These are phyloP conservation scores for Thermoascus crustaceus DNA, from an alignment of 2,329 filamentous ascomycete genomes.

Conservation along the genomic window DNA sequence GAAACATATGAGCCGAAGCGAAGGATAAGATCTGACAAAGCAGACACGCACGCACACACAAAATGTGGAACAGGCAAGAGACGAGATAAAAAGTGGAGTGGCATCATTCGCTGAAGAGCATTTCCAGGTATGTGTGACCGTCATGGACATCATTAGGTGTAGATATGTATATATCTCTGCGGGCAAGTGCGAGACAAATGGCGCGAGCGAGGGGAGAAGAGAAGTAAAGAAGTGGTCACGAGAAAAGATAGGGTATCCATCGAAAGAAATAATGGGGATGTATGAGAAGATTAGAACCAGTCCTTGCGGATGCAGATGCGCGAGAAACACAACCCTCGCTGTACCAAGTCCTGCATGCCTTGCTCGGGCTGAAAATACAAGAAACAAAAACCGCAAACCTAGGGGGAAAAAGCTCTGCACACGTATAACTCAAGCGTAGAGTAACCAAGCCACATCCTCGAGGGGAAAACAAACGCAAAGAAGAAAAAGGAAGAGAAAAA, in stretches of 20 bases:
- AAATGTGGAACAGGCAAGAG: conserved; percentile 1
- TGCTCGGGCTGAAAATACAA: no score
- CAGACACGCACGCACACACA: conserved; percentile 1
- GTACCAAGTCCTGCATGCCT: no score
- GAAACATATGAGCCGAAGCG: background rate
- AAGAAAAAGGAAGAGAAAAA: no score
- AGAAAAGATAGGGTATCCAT: conserved; percentile 15
- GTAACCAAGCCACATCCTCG: no score
- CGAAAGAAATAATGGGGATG: conserved; percentile 15
- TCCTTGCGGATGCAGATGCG: conserved; percentile 2
- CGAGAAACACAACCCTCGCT: conserved; percentile 4
- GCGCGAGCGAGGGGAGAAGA: conserved; percentile 5
- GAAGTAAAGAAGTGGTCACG: conserved; percentile 6
- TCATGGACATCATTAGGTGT: conserved; percentile 16
- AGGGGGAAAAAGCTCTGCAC: no score
- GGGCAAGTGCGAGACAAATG: conserved; percentile 4
- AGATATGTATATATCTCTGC: conserved; percentile 6
- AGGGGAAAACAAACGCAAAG: no score
- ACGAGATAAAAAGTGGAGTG: conserved; percentile 3
- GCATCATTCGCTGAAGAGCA: conserved; percentile 9
- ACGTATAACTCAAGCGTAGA: no score
- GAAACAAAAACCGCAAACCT: conserved; percentile 19
- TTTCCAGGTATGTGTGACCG: conserved; percentile 9
- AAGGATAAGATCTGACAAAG: background rate
- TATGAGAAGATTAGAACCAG: conserved; percentile 4